Evolutionary conservation across 192 early-diverging fungal genomes (phyloP).

Genomic region (Coemansia sp.): DNA sequence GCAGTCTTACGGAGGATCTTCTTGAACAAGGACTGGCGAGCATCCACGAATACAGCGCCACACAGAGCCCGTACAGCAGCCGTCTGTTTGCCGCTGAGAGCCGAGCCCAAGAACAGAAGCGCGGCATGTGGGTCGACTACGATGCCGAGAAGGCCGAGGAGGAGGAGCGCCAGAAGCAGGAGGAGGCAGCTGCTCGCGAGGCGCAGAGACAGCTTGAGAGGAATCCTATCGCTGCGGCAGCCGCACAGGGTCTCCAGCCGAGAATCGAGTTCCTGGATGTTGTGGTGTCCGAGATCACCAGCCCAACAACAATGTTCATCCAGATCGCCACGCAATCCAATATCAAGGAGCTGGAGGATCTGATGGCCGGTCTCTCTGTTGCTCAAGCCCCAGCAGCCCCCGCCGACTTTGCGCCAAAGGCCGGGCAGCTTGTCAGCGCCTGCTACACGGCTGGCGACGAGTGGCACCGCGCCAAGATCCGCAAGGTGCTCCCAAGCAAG

Average conservation of each 20-base stretch:
- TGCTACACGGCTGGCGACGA: constrained; percentile 85
- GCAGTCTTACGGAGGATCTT: constrained; percentile 75
- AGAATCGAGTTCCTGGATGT: constrained; percentile 71
- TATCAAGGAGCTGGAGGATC: constrained; percentile 68
- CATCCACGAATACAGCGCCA: constrained; percentile 83
- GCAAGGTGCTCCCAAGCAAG: constrained; percentile 59
- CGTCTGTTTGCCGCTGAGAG: constrained; percentile 79
- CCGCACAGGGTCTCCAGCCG: constrained; percentile 54
- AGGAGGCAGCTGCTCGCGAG: constrained; percentile 50
- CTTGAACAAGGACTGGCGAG: constrained; percentile 80
- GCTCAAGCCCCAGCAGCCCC: constrained; percentile 56
- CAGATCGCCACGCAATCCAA: constrained; percentile 60
- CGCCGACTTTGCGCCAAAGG: constrained; percentile 60
- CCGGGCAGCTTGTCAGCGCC: constrained; percentile 72
- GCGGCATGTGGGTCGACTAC: constrained; percentile 73
- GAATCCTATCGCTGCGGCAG: constrained; percentile 3
- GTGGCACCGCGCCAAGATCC: constrained; percentile 90
- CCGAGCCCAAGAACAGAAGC: constrained; percentile 64
- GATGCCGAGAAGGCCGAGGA: constrained; percentile 30
- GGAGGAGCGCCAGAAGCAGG: constrained; percentile 33
- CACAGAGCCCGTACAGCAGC: constrained; percentile 69
- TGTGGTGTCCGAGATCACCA: constrained; percentile 67
- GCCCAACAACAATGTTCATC: constrained; percentile 61
- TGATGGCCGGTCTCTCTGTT: constrained; percentile 80
- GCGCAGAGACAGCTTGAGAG: constrained; percentile 5